A percentile compares a stretch with the other conserved stretches of the same genome.
These are phyloP conservation scores for Solanum acaule DNA, from an alignment of 257 asterid genomes.

Conservation along the genomic window DNA sequence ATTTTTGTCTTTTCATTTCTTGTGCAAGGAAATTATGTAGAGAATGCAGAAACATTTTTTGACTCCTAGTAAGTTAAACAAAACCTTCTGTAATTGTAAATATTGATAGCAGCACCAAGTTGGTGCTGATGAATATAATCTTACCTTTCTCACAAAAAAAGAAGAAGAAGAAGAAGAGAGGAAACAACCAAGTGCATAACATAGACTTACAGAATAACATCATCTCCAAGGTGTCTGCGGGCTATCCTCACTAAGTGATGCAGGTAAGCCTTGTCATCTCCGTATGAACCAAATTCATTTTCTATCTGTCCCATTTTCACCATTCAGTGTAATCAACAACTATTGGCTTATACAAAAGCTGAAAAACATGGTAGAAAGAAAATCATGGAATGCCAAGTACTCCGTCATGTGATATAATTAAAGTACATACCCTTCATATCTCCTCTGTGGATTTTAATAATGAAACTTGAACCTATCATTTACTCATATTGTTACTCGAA, in stretches of 20 bases:
- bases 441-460: neutral
- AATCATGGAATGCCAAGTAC: neutral
- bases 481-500: neutral
- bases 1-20: neutral
- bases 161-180: neutral
- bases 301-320: conserved; percentile 55
- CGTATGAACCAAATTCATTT: conserved; percentile 95
- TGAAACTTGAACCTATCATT: neutral
- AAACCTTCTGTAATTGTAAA: neutral
- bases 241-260: conserved; percentile 79
- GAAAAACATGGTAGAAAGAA: neutral
- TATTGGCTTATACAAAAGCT: neutral
- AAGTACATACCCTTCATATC: neutral
- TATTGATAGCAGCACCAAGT: neutral
- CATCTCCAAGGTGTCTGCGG: conserved; percentile 65
- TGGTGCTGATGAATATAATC: neutral
- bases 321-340: conserved; percentile 16
- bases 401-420: neutral
- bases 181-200: neutral
- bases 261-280: conserved; percentile 81
- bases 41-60: neutral
- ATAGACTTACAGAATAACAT: conserved; percentile 56
- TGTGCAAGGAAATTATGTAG: neutral
- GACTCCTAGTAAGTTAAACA: neutral
- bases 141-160: neutral